Conservation (phyloP, 2,329 filamentous ascomycete genomes). For the Monosporascus sp. region DNA sequence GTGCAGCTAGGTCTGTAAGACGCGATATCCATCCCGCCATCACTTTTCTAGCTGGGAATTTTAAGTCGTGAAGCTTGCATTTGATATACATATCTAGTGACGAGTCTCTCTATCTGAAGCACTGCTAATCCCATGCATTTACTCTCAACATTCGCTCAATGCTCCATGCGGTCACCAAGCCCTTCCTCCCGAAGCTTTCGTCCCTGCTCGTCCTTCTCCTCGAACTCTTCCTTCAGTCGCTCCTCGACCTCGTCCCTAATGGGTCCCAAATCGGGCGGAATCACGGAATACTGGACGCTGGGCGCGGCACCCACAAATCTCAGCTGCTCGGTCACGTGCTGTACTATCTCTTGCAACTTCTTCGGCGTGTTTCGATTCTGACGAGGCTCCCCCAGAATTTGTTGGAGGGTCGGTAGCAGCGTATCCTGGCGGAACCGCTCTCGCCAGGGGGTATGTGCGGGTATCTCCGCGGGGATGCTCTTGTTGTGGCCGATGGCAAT, state of each 20-base stretch:
- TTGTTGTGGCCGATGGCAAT: slow-evolving; percentile 74
- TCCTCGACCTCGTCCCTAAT: slow-evolving; percentile 66
- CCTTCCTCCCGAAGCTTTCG: slow-evolving; percentile 52
- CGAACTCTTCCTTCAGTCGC: slow-evolving; percentile 57
- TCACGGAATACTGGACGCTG: slow-evolving; percentile 76
- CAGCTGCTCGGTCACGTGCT: slow-evolving; percentile 77
- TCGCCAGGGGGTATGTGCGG: slow-evolving; percentile 75
- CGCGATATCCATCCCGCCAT: no score
- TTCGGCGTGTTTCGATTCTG: slow-evolving; percentile 77
- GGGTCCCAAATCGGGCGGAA: slow-evolving; percentile 69
- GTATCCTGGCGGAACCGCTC: slow-evolving; percentile 84
- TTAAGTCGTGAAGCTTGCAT: no score
- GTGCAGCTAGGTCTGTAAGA: no score
- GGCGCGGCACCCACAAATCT: slow-evolving; percentile 80
- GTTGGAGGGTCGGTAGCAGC: slow-evolving; percentile 80
- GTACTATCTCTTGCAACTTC: slow-evolving; percentile 68
- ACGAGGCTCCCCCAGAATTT: slow-evolving; percentile 59
- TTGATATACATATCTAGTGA: no score
- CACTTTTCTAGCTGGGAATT: no score
- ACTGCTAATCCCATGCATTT: no score
- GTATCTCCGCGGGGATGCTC: slow-evolving; percentile 66
- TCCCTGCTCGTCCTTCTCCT: slow-evolving; percentile 50
- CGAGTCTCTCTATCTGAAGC: no score
- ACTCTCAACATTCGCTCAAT: neutral
- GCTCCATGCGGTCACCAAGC: slow-evolving; percentile 51